These are phyloP conservation scores for Pyrenopolyporus hunteri DNA, from an alignment of 495 filamentous ascomycete species.

Conservation along the genomic window DNA sequence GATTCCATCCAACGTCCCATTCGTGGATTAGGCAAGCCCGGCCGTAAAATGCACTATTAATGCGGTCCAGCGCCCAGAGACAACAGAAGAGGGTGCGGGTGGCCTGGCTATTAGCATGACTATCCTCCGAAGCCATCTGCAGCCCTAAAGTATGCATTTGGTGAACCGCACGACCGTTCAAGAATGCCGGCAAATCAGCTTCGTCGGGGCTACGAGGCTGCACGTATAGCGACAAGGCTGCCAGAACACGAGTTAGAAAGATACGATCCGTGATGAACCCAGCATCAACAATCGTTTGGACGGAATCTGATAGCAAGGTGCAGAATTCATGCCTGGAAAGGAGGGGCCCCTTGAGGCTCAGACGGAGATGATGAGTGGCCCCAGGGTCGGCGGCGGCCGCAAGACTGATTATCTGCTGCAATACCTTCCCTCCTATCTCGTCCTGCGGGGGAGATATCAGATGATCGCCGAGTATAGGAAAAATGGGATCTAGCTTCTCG, in stretches of 20 bases:
- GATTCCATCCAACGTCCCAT: constrained; percentile 61
- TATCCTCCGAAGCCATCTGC: constrained; percentile 56
- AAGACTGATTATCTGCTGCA: constrained; percentile 54
- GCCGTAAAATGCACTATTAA: constrained; percentile 67
- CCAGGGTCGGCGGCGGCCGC: constrained; percentile 57
- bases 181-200: constrained; percentile 40
- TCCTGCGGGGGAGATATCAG: constrained; percentile 10
- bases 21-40: constrained; percentile 71
- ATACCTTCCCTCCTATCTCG: constrained; percentile 42
- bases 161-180: constrained; percentile 53
- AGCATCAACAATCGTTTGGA: constrained; percentile 43
- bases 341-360: constrained; percentile 32
- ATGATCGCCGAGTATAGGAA: constrained; percentile 52
- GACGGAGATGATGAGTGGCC: constrained; percentile 42
- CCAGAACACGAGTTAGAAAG: constrained; percentile 41
- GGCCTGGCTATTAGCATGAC: constrained; percentile 33
- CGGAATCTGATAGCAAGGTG: constrained; percentile 42
- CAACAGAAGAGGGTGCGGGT: constrained; percentile 64
- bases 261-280: constrained; percentile 42
- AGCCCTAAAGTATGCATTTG: constrained; percentile 70
- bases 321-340: constrained; percentile 48
- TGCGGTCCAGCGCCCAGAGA: constrained; percentile 70
- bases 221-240: constrained; percentile 44
- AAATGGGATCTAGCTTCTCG: constrained; percentile 55
- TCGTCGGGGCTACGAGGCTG: constrained; percentile 43